Conservation (phyloP, 306 rosid species). For the Styphnolobium japonicum region DNA sequence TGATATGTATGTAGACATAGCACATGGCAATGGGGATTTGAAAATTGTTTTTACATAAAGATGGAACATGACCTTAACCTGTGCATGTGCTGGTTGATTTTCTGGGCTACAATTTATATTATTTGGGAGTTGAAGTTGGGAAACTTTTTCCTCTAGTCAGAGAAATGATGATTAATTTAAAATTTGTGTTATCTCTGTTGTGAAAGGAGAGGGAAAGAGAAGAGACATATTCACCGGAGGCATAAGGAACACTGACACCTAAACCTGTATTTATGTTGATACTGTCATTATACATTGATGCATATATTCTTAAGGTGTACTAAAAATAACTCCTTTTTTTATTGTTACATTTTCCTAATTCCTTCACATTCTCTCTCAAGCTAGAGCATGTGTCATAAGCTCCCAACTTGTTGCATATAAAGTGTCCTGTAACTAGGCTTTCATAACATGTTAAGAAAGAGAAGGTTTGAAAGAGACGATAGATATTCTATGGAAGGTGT, state of each 20-base stretch:
- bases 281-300: neutral
- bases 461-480: neutral
- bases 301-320: neutral
- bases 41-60: neutral
- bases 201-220: neutral
- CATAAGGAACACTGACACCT: neutral
- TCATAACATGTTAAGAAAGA: neutral
- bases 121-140: neutral
- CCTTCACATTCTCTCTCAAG: slow-evolving; percentile 1
- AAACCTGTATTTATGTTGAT: neutral
- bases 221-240: neutral
- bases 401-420: neutral
- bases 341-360: neutral
- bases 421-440: neutral
- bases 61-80: neutral
- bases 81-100: neutral
- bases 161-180: neutral
- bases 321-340: neutral
- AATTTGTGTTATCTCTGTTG: neutral
- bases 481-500: neutral
- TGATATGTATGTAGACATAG: neutral
- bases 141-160: neutral
- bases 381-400: neutral
- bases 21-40: neutral
- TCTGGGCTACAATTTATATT: neutral